A percentile compares a stretch with the other conserved stretches of the same genome.
Conservation (phyloP, 352 stramenopile species). For the Globisporangium splendens region DNA sequence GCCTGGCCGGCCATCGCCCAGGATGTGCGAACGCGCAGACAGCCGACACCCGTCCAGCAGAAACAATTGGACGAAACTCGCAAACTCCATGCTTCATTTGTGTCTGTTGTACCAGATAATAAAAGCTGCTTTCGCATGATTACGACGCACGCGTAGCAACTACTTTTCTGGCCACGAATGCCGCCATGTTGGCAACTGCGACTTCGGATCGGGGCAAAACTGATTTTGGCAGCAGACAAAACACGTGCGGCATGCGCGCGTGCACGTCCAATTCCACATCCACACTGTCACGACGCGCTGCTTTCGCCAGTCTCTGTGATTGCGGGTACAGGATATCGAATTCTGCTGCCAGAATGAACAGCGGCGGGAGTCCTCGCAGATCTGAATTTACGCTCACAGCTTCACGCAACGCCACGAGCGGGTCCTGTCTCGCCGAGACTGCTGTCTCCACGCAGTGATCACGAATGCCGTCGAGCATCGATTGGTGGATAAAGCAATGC, state of each 20-base stretch:
- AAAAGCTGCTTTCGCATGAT: too few species aligned
- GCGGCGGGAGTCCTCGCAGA: slow-evolving; percentile 22
- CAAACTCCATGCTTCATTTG: too few species aligned
- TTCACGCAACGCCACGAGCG: not conserved
- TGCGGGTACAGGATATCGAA: slow-evolving; percentile 32
- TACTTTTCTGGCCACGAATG: slow-evolving; percentile 2
- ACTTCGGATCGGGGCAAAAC: slow-evolving; percentile 28
- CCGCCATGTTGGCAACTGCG: slow-evolving; percentile 11
- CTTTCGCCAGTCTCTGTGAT: slow-evolving; percentile 20
- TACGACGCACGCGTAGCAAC: not conserved
- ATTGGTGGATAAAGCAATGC: slow-evolving; percentile 25
- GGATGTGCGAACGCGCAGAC: too few species aligned
- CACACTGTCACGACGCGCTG: slow-evolving; percentile 23
- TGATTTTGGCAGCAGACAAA: slow-evolving; percentile 25
- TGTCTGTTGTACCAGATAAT: too few species aligned
- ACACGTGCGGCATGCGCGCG: slow-evolving; percentile 35
- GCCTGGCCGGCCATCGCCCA: too few species aligned
- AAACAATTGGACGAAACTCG: too few species aligned
- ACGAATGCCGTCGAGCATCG: slow-evolving; percentile 11
- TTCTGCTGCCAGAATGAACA: slow-evolving; percentile 29
- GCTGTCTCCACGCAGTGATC: not conserved
- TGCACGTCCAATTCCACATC: slow-evolving; percentile 38
- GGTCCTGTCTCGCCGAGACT: not conserved
- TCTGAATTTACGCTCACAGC: slow-evolving; percentile 12
- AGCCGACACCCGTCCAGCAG: too few species aligned